Base-by-base conservation (phyloP, 345 rosid genomes). In the Aquilaria sinensis region DNA sequence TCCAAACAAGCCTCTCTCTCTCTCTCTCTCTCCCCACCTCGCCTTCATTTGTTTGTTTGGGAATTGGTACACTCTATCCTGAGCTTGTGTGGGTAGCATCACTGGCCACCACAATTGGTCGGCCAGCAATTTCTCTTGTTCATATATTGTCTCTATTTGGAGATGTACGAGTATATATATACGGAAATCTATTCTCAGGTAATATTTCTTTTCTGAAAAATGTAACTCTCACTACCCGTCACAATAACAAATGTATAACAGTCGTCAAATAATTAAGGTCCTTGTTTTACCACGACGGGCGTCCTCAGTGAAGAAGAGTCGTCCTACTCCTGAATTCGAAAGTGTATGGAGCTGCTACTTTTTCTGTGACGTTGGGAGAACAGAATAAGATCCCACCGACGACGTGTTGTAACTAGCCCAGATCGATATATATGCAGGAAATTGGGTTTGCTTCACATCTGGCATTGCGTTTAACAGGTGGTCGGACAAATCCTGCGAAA, bases 101-200 rank as follows among this genome's bases (percentile, higher is more conserved):
- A 72, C 63, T 64, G 74, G 61, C 80, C 81, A 70, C 68, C 81
- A 78, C 37, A 66, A 60, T 57, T 76, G 80, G 81, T 70, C 81
- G 72, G 64, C 76, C 76, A 72, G 77, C 58, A 33, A 47, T 73
- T 72, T 74, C 37, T 41, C 51, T 64, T 59, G 64, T 51, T 23
- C 23, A 10, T 68, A 47, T 60, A 59, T 43, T 72, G 61, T 80
- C 61, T 63, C 71, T 69, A 58, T 65, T 55, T 37, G 65, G 56
- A 57, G 66, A 60, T 31, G 74, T 23, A 34, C 49, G 37, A 53
- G 31, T 63, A 51, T 16, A 73, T 67, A 63, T 57, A 56, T 12
- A 11, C 37, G 53, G 47, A 71, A 54, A 58, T 58, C 61, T 53
- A 55, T 47, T 43, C 12, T 12, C 57, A 51, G 33, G 37, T 11